Percentiles rank a stretch among this genome's conserved stretches.
phyloP scores from a whole-genome alignment of 345 rosid genomes.

The Angophora floribunda region DNA sequence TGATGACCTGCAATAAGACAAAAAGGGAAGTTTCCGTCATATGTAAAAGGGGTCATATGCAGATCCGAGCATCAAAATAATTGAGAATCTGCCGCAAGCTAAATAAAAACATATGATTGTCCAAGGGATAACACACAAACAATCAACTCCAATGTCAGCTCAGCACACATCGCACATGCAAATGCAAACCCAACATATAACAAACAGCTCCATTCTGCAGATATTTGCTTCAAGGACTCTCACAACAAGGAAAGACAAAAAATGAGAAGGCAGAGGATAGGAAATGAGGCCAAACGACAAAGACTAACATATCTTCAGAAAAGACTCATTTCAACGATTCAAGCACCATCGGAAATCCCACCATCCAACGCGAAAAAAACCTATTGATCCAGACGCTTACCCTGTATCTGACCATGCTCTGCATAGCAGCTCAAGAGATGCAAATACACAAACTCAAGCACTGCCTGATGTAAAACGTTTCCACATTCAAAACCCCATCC shows the following conservation, averaged over 20 bases:
- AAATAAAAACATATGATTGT: not conserved
- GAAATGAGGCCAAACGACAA: not conserved
- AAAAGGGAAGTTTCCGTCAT: not conserved
- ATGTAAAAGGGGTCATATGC: no score
- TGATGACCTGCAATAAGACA: constrained; percentile 7
- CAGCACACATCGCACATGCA: not conserved
- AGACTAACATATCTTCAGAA: not conserved
- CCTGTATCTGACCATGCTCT: not conserved
- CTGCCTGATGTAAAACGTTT: not conserved
- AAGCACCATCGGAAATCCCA: not conserved
- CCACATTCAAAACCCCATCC: not conserved
- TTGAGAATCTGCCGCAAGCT: not conserved
- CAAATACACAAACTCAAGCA: not conserved
- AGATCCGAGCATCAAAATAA: not conserved
- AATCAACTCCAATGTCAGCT: not conserved
- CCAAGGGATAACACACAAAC: not conserved
- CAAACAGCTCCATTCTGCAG: not conserved
- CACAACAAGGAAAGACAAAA: not conserved
- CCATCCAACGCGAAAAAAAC: not conserved
- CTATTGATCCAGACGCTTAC: not conserved
- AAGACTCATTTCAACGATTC: not conserved
- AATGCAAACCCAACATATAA: not conserved
- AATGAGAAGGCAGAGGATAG: not conserved
- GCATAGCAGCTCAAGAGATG: not conserved
- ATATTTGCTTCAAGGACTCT: not conserved